Conservation (phyloP, 2,329 filamentous ascomycete genomes). For the Acephala macrosclerotiorum region DNA sequence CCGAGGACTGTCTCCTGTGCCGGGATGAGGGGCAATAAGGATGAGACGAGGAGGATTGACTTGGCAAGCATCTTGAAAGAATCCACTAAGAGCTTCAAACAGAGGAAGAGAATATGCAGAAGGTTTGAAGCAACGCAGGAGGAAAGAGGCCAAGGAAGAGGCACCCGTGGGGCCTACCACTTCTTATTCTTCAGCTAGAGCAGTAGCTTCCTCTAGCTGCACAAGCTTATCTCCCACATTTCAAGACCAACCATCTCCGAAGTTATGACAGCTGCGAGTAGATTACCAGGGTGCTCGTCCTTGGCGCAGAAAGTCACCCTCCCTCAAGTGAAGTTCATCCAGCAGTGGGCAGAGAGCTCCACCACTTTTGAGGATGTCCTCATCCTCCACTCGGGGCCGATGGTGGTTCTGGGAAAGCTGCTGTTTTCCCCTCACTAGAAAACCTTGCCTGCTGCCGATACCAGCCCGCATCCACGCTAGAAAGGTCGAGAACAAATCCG, state of each 20-base stretch:
- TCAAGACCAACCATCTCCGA: background rate
- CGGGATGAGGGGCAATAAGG: constrained; percentile 46
- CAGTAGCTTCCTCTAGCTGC: constrained; percentile 6
- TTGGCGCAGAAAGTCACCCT: background rate
- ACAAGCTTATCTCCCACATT: constrained; percentile 4
- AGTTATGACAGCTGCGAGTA: background rate
- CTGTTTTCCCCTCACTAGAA: background rate
- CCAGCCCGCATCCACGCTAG: background rate
- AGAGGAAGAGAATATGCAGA: background rate
- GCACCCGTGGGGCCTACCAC: background rate
- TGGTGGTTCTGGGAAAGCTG: background rate
- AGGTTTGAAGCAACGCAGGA: background rate
- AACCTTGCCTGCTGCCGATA: background rate
- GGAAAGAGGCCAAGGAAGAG: background rate
- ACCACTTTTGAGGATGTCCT: background rate
- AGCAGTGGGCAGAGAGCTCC: background rate
- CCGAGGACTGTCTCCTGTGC: constrained; percentile 60
- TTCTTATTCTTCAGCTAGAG: background rate
- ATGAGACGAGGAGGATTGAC: constrained; percentile 50
- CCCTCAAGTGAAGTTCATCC: background rate
- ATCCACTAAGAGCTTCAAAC: background rate
- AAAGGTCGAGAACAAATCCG: constrained; percentile 3
- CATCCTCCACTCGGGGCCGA: too few species aligned
- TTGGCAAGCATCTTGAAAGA: constrained; percentile 44
- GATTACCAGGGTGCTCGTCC: background rate